phyloP scores from a whole-genome alignment of 257 asterid species.

The Ocimum tenuiflorum region DNA sequence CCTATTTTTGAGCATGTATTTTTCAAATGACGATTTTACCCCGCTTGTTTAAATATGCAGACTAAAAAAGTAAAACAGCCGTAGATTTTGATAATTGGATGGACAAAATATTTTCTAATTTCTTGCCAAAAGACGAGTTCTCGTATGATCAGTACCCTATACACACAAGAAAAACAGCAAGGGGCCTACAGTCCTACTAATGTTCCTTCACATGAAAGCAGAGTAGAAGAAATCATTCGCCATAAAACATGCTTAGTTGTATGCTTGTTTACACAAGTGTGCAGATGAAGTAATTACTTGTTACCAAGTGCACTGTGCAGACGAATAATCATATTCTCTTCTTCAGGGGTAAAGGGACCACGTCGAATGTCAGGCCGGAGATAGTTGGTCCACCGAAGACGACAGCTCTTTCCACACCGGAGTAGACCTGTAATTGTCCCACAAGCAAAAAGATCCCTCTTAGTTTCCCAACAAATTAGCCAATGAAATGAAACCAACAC shows the following conservation, averaged over 20 bases:
- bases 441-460: slow-evolving; percentile 5
- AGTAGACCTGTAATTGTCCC: slow-evolving; percentile 43
- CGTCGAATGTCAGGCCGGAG: slow-evolving; percentile 63
- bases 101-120: no score
- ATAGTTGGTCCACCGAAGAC: slow-evolving; percentile 77
- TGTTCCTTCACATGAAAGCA: background rate
- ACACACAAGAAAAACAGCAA: no score
- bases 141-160: no score
- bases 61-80: no score
- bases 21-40: no score
- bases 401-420: slow-evolving; percentile 77
- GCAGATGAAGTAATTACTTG: slow-evolving; percentile 31
- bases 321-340: slow-evolving; percentile 39
- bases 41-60: no score
- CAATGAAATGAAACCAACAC: no score
- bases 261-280: background rate
- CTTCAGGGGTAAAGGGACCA: slow-evolving; percentile 50
- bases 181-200: background rate
- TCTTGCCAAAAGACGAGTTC: no score
- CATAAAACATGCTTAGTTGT: background rate
- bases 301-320: slow-evolving; percentile 48
- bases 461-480: background rate
- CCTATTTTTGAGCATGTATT: no score
- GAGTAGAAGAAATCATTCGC: background rate
- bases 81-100: no score